Evolutionary conservation across 176 grass and related monocot species (phyloP).

Genomic region (Dactylis glomerata): DNA sequence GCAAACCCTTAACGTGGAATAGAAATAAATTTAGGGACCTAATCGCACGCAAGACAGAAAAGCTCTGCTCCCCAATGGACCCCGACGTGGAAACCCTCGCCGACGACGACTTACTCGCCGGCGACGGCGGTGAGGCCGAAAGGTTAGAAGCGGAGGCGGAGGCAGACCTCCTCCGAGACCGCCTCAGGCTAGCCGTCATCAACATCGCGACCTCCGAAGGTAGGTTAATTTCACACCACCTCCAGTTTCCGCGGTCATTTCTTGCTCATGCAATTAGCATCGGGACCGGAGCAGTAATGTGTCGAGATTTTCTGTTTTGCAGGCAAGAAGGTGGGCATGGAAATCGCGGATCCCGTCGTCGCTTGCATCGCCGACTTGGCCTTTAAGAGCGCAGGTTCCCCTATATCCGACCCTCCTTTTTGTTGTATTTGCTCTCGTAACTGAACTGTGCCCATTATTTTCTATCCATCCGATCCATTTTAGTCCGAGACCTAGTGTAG

Average conservation of each 20-base stretch:
- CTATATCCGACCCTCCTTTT: conserved; percentile 17
- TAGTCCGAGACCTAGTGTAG: neutral
- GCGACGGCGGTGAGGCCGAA: conserved; percentile 24
- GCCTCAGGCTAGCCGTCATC: conserved; percentile 71
- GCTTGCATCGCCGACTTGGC: conserved; percentile 74
- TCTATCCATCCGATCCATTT: neutral
- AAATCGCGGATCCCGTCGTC: conserved; percentile 63
- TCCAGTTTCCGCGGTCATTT: neutral
- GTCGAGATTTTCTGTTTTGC: neutral
- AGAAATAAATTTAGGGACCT: neutral
- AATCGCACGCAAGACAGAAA: neutral
- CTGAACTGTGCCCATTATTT: neutral
- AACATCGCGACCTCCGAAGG: conserved; percentile 70
- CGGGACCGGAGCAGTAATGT: neutral
- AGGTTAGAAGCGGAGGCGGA: conserved; percentile 47
- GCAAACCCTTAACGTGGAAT: neutral
- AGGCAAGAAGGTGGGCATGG: conserved; percentile 71
- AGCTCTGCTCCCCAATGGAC: neutral
- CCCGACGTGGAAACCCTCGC: conserved; percentile 30
- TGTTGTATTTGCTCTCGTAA: neutral
- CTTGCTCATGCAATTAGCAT: conserved; percentile 13
- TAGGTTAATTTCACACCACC: conserved; percentile 3
- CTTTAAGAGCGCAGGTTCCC: conserved; percentile 66
- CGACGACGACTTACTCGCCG: conserved; percentile 9
- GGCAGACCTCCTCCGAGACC: conserved; percentile 60